phyloP scores from a whole-genome alignment of 2,329 filamentous ascomycete species.

The Curvularia lunata region DNA sequence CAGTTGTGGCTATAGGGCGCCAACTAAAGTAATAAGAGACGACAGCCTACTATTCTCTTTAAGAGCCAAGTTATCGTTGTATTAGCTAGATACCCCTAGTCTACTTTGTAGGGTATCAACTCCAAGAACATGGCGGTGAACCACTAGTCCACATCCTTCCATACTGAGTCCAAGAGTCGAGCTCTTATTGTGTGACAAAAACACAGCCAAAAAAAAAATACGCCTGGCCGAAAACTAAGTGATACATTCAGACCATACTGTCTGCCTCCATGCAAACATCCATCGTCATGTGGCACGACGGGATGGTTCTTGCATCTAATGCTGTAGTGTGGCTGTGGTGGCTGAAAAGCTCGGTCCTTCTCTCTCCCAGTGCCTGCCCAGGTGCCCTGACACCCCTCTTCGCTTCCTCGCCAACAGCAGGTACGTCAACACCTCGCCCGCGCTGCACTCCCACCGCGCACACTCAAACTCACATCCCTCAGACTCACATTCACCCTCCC shows the following conservation, averaged over 20 bases:
- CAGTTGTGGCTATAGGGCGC: neutral
- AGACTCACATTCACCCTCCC: slow-evolving; percentile 24
- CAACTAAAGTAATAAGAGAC: neutral
- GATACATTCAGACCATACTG: no score
- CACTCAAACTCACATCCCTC: slow-evolving; percentile 36
- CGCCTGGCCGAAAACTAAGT: neutral
- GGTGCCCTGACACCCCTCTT: slow-evolving; percentile 33
- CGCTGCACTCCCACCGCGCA: slow-evolving; percentile 32
- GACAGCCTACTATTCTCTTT: neutral
- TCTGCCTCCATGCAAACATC: neutral
- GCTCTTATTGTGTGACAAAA: neutral
- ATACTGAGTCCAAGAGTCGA: neutral
- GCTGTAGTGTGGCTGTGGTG: slow-evolving; percentile 4
- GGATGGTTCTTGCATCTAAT: neutral
- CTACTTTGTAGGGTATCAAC: neutral
- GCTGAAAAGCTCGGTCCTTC: slow-evolving; percentile 21
- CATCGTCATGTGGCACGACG: neutral
- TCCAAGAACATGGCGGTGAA: neutral
- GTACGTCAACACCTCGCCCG: slow-evolving; percentile 46
- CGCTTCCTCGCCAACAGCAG: slow-evolving; percentile 39
- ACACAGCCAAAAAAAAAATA: neutral
- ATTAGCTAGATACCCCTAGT: neutral
- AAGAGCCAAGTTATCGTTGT: neutral
- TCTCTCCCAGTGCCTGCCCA: slow-evolving; percentile 22
- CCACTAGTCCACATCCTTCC: neutral